Evolutionary conservation across 768 basidiomycete genomes (phyloP).

Genomic region (Lactarius pseudohatsudake): DNA sequence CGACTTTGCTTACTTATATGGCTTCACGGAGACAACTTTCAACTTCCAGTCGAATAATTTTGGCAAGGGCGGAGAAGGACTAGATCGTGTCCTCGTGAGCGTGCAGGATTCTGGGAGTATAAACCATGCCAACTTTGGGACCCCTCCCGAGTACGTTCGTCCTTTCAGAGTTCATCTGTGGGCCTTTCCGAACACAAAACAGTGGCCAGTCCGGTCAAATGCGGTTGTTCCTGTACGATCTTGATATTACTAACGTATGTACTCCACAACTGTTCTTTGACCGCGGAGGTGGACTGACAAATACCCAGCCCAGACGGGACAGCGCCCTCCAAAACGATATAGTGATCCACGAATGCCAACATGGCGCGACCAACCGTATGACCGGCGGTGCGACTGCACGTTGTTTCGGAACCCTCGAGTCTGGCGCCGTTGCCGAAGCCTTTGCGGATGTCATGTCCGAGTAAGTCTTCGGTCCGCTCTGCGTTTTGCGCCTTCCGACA

Average conservation of each 20-base stretch:
- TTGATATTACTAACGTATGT: neutral
- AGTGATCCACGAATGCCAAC: constrained; percentile 48
- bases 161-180: neutral
- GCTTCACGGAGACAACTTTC: constrained; percentile 58
- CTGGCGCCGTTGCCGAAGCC: constrained; percentile 34
- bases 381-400: constrained; percentile 53
- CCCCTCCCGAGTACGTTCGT: constrained; percentile 43
- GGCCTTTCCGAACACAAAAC: neutral
- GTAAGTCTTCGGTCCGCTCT: constrained; percentile 13
- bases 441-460: constrained; percentile 27
- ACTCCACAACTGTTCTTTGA: constrained; percentile 29
- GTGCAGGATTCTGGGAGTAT: constrained; percentile 49
- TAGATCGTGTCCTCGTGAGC: constrained; percentile 51
- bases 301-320: constrained; percentile 54
- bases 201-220: constrained; percentile 42
- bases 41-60: constrained; percentile 64
- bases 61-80: constrained; percentile 30
- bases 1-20: constrained; percentile 43
- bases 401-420: constrained; percentile 58
- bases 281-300: constrained; percentile 26
- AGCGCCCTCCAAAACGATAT: constrained; percentile 64
- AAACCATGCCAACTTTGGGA: constrained; percentile 47
- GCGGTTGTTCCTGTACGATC: constrained; percentile 41
- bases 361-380: constrained; percentile 33
- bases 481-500: constrained; percentile 12